Evolutionary conservation across 805 yeast genomes (phyloP), one percentile per base, ranked within the genome.

Genomic region (Cyberlindnera maritima): DNA sequence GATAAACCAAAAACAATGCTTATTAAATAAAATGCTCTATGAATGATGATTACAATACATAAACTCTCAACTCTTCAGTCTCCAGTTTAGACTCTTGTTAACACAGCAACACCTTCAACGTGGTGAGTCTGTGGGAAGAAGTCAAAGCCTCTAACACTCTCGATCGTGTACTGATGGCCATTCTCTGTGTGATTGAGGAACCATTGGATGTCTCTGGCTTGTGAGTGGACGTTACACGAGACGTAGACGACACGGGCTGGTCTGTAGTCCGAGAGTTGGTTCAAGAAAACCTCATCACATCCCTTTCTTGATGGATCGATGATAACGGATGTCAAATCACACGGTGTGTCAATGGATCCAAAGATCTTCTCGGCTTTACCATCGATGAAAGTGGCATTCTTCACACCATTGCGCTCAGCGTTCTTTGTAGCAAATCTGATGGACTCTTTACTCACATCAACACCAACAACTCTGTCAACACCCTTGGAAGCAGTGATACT

Each of bases 271-370:
- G 94, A 77, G 47, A 94, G 72, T 69, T 94, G 99, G 55, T 84
- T 81, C 66, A 94, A 72, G 62, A 94, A 94, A 10, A 81, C 80
- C 43, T 82, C 86, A 65, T 91, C 97, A 66, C 98, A 92, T 2
- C 99, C 99, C 66, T 92, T 94, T 65, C 99, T 81, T 36, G 98
- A 96, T 4, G 99, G 99, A 66, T 94, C 99, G 59, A 94, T 77
- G 48, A 94, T 90, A 32, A 94, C 94, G 11, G 96, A 81, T 0
- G 98, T 94, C 57, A 82, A 71, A 39, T 76, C 79, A 33, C 79
- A 74, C 8, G 96, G 95, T 3, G 89, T 80, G 51, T 83, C 85
- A 51, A 87, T 85, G 47, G 80, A 80, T 42, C 77, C 86, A 65
- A 94, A 94, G 49, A 94, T 83, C 64, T 81, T 78, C 64, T 91